Conservation (phyloP, 2,329 filamentous ascomycete species). For the Penicillium sp. region DNA sequence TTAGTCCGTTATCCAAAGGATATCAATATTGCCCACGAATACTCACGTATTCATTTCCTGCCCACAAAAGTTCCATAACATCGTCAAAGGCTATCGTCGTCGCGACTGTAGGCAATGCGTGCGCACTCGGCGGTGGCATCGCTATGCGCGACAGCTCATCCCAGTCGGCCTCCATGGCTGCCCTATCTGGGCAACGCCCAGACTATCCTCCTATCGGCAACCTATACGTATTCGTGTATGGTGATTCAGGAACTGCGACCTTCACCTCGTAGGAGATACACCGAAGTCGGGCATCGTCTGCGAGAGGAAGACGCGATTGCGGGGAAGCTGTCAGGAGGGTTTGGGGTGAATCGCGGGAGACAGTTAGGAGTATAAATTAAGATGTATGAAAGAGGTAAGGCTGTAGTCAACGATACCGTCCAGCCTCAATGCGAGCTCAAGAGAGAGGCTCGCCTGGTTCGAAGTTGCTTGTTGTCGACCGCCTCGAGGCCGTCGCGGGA, state of each 20-base stretch:
- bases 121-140: constrained; percentile 72
- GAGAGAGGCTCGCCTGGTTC: constrained; percentile 2
- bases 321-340: constrained; percentile 30
- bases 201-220: background rate
- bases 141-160: constrained; percentile 74
- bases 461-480: constrained; percentile 8
- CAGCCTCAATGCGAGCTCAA: constrained; percentile 7
- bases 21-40: background rate
- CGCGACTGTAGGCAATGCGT: constrained; percentile 67
- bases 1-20: constrained; percentile 12
- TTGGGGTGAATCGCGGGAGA: background rate
- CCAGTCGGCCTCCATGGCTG: constrained; percentile 49
- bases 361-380: background rate
- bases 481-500: constrained; percentile 4
- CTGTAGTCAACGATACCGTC: background rate
- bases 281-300: constrained; percentile 36
- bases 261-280: constrained; percentile 34
- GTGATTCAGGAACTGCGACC: constrained; percentile 13
- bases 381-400: background rate
- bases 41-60: constrained; percentile 82
- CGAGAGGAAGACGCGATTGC: constrained; percentile 34
- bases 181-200: constrained; percentile 17
- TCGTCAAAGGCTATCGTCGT: constrained; percentile 87
- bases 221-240: background rate
- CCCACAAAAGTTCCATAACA: constrained; percentile 86